phyloP scores from a whole-genome alignment of 345 rosid species.

The Camelina hispida region DNA sequence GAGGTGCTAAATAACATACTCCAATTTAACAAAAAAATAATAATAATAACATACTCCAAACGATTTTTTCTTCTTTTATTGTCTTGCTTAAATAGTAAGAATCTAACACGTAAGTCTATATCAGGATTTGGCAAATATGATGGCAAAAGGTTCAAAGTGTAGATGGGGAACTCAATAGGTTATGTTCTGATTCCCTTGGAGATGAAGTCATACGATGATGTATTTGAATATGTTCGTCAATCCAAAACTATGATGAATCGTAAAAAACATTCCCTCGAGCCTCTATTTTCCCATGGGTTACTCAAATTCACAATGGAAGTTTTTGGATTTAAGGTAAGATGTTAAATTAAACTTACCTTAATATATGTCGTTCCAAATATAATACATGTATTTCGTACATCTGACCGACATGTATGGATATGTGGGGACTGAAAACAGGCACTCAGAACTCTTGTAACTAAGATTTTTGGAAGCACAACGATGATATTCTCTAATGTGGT shows the following conservation, averaged over 20 bases:
- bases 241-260: slow-evolving; percentile 54
- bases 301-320: slow-evolving; percentile 36
- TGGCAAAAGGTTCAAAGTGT: slow-evolving; percentile 48
- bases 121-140: slow-evolving; percentile 54
- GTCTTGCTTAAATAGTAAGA: not conserved
- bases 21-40: too few relatives aligned
- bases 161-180: slow-evolving; percentile 62
- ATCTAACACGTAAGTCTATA: not conserved
- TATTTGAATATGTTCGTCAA: slow-evolving; percentile 49
- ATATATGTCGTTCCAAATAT: not conserved
- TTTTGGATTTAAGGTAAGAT: slow-evolving; percentile 47
- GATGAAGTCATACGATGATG: slow-evolving; percentile 45
- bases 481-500: slow-evolving; percentile 53
- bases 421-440: slow-evolving; percentile 35
- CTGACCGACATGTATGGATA: not conserved
- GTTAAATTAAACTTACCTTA: not conserved
- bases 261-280: slow-evolving; percentile 61
- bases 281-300: slow-evolving; percentile 47
- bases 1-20: slow-evolving; percentile 45
- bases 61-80: too few relatives aligned
- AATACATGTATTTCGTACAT: not conserved
- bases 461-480: slow-evolving; percentile 50
- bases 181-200: slow-evolving; percentile 51
- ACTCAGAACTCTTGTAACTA: slow-evolving; percentile 51
- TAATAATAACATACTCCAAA: too few relatives aligned